Percentiles rank a stretch among this genome's conserved stretches.
Evolutionary conservation across 208 protist species (phyloP).

Genomic region (Wallacemonas sp.): DNA sequence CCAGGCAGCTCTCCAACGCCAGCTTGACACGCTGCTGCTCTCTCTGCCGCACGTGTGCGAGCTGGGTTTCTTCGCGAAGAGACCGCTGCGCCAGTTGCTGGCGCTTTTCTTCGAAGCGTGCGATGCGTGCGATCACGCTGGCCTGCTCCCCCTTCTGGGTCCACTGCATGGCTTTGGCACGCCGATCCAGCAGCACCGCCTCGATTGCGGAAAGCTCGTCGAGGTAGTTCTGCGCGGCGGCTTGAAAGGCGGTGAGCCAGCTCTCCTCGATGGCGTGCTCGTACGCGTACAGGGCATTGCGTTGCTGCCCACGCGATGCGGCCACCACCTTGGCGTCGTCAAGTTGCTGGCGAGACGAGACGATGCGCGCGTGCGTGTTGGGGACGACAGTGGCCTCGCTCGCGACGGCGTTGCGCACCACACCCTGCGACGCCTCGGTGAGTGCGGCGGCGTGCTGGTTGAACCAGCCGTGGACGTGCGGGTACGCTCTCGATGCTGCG

Average conservation of each 20-base stretch:
- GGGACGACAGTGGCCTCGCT: neutral
- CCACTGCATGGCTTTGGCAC: slow-evolving; percentile 37
- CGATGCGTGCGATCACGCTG: slow-evolving; percentile 19
- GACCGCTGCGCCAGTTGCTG: slow-evolving; percentile 8
- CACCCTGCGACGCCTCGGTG: too few relatives aligned
- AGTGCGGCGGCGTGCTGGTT: too few relatives aligned
- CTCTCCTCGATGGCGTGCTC: neutral
- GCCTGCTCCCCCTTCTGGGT: slow-evolving; percentile 28
- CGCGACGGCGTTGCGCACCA: too few relatives aligned
- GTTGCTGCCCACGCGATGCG: slow-evolving; percentile 14
- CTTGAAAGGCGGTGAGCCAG: slow-evolving; percentile 24
- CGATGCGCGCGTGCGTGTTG: neutral
- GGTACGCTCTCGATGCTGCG: slow-evolving; percentile 38
- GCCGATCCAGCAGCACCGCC: slow-evolving; percentile 23
- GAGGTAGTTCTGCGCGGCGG: slow-evolving; percentile 20
- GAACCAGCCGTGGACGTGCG: slow-evolving; percentile 41
- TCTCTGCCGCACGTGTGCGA: slow-evolving; percentile 19
- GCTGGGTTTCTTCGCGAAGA: slow-evolving; percentile 6
- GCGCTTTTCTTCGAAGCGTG: slow-evolving; percentile 29
- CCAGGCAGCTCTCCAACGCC: slow-evolving; percentile 48
- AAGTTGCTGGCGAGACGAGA: neutral
- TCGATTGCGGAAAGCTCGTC: slow-evolving; percentile 30
- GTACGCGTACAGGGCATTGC: neutral
- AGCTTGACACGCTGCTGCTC: slow-evolving; percentile 24
- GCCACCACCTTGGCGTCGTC: neutral